Evolutionary conservation across 208 protist species (phyloP), one percentile per base, ranked within the genome.

Genomic region (Naegleria gruberi): DNA sequence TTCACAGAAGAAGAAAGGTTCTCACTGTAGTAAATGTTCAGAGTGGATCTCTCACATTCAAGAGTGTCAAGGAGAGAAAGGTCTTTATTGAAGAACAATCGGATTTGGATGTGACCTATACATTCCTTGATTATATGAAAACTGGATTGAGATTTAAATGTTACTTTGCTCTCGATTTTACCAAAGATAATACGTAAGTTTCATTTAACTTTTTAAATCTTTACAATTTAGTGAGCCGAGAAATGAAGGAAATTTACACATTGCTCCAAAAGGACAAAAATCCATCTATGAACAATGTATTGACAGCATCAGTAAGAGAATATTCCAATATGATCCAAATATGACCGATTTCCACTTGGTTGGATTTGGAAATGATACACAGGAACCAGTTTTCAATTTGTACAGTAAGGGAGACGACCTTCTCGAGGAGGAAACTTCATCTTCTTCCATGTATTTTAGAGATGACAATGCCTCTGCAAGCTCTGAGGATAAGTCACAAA

Each of bases 71-170:
- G n/a, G 65, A 77, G 34, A 19, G 65, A 77, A n/a, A 37, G 2
- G 3, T 37, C 0, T 26, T 37, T 6, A 26, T 77, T 0, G 30
- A 37, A 37, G 65, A 77, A 77, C 65, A 77, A 77, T 37, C 65
- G 30, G 65, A 77, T 37, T 37, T 30, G 17, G 65, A 77, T 77
- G 65, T 77, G 8, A 77, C 65, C 3, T 77, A 77, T 77, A 77
- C 30, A 5, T 77, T 77, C 34, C n/a, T 77, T 12, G 83, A 87
- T 55, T 87, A 87, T 40, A 87, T 87, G 41, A 87, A 87, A 87
- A 30, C 30, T 19, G 83, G 83, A 45, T 34, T 87, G 6, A 26
- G 41, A 40, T 87, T 87, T 55, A 87, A 55, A 34, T n/a, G 8
- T 47, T 87, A 34, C 26, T 87, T 87, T 87, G 83, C 43, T 12